Conservation (phyloP, 768 basidiomycete genomes). For the Pulveroboletus sp. region DNA sequence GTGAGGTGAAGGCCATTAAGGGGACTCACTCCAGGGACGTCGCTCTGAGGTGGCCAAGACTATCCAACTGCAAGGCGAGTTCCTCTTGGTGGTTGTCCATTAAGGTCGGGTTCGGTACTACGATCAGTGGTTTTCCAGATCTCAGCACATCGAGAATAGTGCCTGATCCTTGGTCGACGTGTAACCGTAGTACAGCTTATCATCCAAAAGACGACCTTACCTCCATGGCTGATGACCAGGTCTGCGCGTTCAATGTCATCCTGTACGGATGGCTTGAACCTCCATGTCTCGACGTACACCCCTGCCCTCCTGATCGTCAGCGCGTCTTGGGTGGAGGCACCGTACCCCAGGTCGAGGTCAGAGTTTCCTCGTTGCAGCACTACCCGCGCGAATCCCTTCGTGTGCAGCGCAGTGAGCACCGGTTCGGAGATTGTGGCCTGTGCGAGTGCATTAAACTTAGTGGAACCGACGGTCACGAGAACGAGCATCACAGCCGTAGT, state of each 20-base stretch:
- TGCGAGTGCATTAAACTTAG: constrained; percentile 75
- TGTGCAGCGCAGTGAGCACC: constrained; percentile 51
- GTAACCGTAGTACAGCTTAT: background rate
- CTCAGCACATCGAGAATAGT: constrained; percentile 89
- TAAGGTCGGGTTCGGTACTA: constrained; percentile 83
- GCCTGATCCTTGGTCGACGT: constrained; percentile 65
- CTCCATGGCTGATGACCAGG: constrained; percentile 90
- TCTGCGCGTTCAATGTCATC: constrained; percentile 62
- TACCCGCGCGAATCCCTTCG: constrained; percentile 54
- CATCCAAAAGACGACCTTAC: constrained; percentile 38
- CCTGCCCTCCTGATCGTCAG: constrained; percentile 31
- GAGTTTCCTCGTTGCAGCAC: constrained; percentile 80
- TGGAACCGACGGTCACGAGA: constrained; percentile 89
- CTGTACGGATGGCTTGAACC: constrained; percentile 69
- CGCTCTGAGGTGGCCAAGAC: constrained; percentile 52
- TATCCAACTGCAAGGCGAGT: constrained; percentile 64
- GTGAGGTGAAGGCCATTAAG: background rate
- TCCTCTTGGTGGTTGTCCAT: constrained; percentile 94
- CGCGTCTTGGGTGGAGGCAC: constrained; percentile 10
- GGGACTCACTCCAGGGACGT: constrained; percentile 53
- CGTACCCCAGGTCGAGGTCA: constrained; percentile 32
- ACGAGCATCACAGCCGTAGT: constrained; percentile 28
- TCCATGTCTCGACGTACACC: constrained; percentile 60
- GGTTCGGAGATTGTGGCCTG: constrained; percentile 49
- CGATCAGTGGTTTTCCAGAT: constrained; percentile 69